A percentile compares a stretch with the other conserved stretches of the same genome.
Conservation (phyloP, 805 yeast genomes). For the Aciculoconidium aculeatum region DNA sequence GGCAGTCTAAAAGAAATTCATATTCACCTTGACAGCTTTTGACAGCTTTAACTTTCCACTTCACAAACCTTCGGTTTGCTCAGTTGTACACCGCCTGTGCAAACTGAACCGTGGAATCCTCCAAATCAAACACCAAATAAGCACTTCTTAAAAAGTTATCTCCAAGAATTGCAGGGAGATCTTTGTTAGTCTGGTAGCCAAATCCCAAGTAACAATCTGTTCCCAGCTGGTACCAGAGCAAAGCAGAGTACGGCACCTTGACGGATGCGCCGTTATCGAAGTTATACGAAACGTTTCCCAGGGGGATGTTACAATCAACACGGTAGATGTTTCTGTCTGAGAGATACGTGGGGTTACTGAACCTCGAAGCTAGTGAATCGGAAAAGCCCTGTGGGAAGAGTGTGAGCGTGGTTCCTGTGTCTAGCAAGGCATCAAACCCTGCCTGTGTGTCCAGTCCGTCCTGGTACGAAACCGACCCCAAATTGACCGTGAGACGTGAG, state of each 20-base stretch:
- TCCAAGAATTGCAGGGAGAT: constrained; percentile 16
- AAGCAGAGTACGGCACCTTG: constrained; percentile 1
- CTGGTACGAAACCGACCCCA: constrained; percentile 1
- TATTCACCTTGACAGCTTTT: too few relatives aligned
- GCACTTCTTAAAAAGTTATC: constrained; percentile 23
- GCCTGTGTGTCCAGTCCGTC: not conserved
- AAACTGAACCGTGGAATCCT: constrained; percentile 15
- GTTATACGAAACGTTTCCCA: constrained; percentile 1
- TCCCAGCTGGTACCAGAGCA: constrained; percentile 3
- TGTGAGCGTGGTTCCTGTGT: constrained; percentile 7
- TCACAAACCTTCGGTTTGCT: too few relatives aligned
- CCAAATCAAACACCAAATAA: constrained; percentile 21
- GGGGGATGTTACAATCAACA: constrained; percentile 3
- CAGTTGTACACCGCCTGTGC: too few relatives aligned
- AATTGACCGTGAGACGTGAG: constrained; percentile 1
- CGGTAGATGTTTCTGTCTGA: not conserved
- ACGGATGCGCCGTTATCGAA: constrained; percentile 4
- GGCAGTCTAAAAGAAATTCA: too few relatives aligned
- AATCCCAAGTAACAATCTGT: constrained; percentile 5
- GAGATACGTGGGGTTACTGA: constrained; percentile 1
- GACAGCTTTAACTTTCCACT: too few relatives aligned
- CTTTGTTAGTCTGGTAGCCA: not conserved
- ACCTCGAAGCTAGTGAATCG: constrained; percentile 5
- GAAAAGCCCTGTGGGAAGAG: constrained; percentile 23
- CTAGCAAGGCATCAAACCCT: constrained; percentile 21